phyloP scores from a whole-genome alignment of 371 early-diverging fungal species.

The Syncephalastrum contaminatum region DNA sequence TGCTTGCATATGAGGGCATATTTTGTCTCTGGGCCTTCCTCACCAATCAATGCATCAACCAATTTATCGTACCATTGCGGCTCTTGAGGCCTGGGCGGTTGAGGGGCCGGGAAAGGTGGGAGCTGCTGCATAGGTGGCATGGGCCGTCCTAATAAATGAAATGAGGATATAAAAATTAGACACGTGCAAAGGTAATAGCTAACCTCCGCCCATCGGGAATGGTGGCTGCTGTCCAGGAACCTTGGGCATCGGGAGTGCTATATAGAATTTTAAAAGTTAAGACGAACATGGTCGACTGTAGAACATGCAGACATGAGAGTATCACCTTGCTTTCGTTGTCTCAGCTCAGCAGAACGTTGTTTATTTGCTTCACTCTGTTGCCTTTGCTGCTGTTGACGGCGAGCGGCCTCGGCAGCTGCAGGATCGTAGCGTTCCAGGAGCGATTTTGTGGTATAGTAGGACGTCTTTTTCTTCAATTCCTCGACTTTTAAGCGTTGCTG shows the following conservation, averaged over 20 bases:
- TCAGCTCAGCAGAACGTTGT: constrained; percentile 1
- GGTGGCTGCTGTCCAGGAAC: too few species aligned
- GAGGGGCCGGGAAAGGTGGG: background rate
- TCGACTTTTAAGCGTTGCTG: constrained; percentile 75
- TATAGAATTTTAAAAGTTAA: too few species aligned
- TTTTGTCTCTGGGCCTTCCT: constrained; percentile 75
- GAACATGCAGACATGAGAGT: too few species aligned
- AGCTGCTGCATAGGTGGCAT: too few species aligned
- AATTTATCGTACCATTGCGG: constrained; percentile 77
- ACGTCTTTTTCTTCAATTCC: constrained; percentile 85
- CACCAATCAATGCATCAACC: constrained; percentile 87
- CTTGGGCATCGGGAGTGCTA: too few species aligned
- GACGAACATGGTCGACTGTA: too few species aligned
- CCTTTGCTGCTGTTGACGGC: constrained; percentile 3
- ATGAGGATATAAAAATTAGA: too few species aligned
- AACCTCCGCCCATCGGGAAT: too few species aligned
- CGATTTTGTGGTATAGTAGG: constrained; percentile 85
- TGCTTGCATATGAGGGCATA: constrained; percentile 89
- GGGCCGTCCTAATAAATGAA: too few species aligned
- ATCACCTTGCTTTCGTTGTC: constrained; percentile 15
- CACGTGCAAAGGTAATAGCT: too few species aligned
- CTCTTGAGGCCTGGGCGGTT: constrained; percentile 10
- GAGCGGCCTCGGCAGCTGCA: constrained; percentile 12
- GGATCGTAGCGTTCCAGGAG: constrained; percentile 75
- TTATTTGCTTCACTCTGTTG: constrained; percentile 3